Base-by-base conservation (phyloP, 148 eudicot species). In the Chenopodium formosanum region DNA sequence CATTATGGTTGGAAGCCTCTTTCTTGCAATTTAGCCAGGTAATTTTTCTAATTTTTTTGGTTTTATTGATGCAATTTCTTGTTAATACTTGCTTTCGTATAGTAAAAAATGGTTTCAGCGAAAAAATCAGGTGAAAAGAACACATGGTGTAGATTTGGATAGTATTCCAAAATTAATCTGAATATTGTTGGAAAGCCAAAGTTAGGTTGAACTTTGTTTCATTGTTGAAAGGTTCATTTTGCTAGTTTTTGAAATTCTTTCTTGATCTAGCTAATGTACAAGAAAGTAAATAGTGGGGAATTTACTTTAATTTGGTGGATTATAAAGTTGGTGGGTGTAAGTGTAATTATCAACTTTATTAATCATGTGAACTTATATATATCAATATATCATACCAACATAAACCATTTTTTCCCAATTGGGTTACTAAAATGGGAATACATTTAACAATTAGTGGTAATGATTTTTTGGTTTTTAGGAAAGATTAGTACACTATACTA, bases 1-100 rank as follows among this genome's bases (percentile, higher is more conserved):
- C 79, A 76, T 31, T 91, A 86, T 74, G 78, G 84, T 44, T 91
- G 94, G 94, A 85, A 85, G 6, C 94, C 94, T 29, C 77, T 67
- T 48, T 82, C 47, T 66, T 91, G 92, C 85, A 70, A 87, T 66
- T 75, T 91, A 68, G 81, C 85, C 83, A 91, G 94, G 94, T 91
- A 83, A 50, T 50, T 50, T 50, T 10, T 50, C 14, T 50, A 0
- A 20, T 14, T 2, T 0, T 25, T 7, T 40, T 32, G 7, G 5
- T 19, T 6, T 14, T 19, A 40, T 37, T 34, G 40, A 31, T 68
- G 16, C 40, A 50, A 50, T 11, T 50, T 13, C 53, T 9, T 10
- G 52, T 9, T 8, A 48, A 48, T 48, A 48, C 0, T 48, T 48
- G 52, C 13, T 48, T 48, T 48, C 10, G 14, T 48, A 12, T 48